Percentiles rank a stretch among this genome's conserved stretches.
Evolutionary conservation across 2,329 filamentous ascomycete genomes (phyloP).

Genomic region (Chaetothyriales sp.): DNA sequence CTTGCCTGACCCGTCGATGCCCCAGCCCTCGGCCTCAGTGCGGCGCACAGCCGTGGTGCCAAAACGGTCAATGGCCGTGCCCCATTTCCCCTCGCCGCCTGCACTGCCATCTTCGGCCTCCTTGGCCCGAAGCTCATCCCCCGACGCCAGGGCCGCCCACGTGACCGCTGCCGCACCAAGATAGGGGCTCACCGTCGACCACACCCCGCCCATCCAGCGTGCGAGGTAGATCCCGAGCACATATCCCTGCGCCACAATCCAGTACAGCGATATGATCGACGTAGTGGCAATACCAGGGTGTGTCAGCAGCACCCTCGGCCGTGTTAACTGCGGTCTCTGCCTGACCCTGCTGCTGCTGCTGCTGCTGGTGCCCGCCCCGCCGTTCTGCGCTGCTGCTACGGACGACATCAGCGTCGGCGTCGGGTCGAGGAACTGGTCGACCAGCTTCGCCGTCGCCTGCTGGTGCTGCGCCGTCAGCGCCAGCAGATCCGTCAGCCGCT

Average conservation of each 20-base stretch:
- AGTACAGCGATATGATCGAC: constrained; percentile 59
- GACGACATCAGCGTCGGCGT: constrained; percentile 9
- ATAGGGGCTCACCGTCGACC: constrained; percentile 70
- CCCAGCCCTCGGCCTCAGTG: constrained; percentile 81
- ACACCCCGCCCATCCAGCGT: constrained; percentile 69
- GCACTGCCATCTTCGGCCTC: constrained; percentile 40
- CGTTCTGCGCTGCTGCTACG: neutral
- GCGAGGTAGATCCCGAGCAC: constrained; percentile 31
- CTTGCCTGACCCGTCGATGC: constrained; percentile 40
- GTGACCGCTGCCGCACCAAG: constrained; percentile 59
- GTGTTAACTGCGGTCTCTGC: constrained; percentile 12
- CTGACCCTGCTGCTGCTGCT: constrained; percentile 9
- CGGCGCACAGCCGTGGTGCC: constrained; percentile 45
- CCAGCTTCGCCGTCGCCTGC: constrained; percentile 45
- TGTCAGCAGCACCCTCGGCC: constrained; percentile 57
- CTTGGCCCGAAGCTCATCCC: constrained; percentile 27
- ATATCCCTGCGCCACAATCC: constrained; percentile 13
- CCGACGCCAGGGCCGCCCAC: constrained; percentile 59
- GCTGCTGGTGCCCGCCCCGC: neutral
- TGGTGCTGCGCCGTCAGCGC: constrained; percentile 49
- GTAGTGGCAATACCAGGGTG: constrained; percentile 83
- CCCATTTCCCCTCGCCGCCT: constrained; percentile 62
- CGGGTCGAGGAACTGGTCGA: constrained; percentile 41
- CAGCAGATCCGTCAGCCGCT: constrained; percentile 73
- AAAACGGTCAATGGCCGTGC: constrained; percentile 48